Evolutionary conservation across 768 basidiomycete species (phyloP).

Genomic region (Collybia sordida): DNA sequence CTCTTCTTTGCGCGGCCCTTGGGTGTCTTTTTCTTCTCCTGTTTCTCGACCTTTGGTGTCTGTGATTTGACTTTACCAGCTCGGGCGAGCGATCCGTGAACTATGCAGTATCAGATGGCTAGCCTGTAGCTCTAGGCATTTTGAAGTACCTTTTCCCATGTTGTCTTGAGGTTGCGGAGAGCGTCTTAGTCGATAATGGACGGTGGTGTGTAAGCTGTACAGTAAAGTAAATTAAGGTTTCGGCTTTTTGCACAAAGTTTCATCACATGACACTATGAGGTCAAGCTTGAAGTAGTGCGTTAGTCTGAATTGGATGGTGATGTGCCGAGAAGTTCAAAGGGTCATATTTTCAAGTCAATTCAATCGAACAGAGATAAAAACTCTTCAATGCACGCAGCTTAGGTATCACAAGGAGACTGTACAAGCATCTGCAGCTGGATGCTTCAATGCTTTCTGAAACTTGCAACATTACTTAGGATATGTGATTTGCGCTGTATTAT

Average conservation of each 20-base stretch:
- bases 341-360: too few species aligned
- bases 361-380: too few species aligned
- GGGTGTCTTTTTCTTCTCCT: slow-evolving; percentile 98
- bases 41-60: slow-evolving; percentile 96
- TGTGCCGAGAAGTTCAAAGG: too few species aligned
- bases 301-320: too few species aligned
- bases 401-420: too few species aligned
- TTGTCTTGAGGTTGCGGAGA: slow-evolving; percentile 56
- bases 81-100: slow-evolving; percentile 99
- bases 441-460: too few species aligned
- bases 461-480: too few species aligned
- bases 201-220: slow-evolving; percentile 2
- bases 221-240: slow-evolving; percentile 4
- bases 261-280: neutral
- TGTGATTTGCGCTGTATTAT: too few species aligned
- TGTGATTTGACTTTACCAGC: slow-evolving; percentile 99
- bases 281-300: too few species aligned
- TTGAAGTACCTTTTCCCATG: slow-evolving; percentile 70
- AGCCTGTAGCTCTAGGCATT: neutral
- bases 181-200: slow-evolving; percentile 24
- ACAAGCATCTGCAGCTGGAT: too few species aligned
- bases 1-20: slow-evolving; percentile 97
- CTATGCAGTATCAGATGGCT: slow-evolving; percentile 33
- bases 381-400: too few species aligned
- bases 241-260: neutral